phyloP scores from a whole-genome alignment of 2,329 filamentous ascomycete genomes.

The Alternaria alternata region DNA sequence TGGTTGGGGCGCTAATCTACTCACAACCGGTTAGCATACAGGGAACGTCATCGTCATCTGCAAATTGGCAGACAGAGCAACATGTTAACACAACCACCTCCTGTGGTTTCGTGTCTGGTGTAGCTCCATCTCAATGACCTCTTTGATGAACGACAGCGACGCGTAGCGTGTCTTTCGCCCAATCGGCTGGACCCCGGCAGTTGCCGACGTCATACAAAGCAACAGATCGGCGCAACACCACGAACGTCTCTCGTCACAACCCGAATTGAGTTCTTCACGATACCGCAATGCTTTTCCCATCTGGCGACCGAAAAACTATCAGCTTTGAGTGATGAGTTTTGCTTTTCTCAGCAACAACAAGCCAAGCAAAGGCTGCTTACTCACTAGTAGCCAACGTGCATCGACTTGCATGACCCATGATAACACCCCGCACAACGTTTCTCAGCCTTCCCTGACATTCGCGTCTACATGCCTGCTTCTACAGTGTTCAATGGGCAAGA shows the following conservation, averaged over 20 bases:
- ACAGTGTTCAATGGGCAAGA: not conserved
- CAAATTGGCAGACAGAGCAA: not conserved
- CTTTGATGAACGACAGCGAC: not conserved
- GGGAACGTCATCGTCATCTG: not conserved
- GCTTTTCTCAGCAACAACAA: not conserved
- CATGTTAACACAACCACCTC: not conserved
- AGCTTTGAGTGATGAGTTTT: not conserved
- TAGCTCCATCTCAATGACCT: not conserved
- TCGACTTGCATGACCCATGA: slow-evolving; percentile 3
- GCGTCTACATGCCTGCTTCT: not conserved
- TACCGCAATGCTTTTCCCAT: not conserved
- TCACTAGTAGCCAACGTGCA: slow-evolving; percentile 1
- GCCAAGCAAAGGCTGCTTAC: slow-evolving; percentile 1
- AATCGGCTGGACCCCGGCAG: slow-evolving; percentile 5
- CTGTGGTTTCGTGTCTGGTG: not conserved
- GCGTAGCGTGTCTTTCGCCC: slow-evolving; percentile 4
- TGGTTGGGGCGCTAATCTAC: not conserved
- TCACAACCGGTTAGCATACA: not conserved
- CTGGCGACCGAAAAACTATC: not conserved
- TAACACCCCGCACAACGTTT: not conserved
- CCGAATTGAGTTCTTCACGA: not conserved
- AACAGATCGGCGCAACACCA: slow-evolving; percentile 5
- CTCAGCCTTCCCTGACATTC: slow-evolving; percentile 4
- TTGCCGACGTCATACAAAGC: slow-evolving; percentile 3
- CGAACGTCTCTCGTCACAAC: not conserved